Evolutionary conservation across 2,329 filamentous ascomycete genomes (phyloP), one percentile per base, ranked within the genome.

Genomic region (Nemania serpens): DNA sequence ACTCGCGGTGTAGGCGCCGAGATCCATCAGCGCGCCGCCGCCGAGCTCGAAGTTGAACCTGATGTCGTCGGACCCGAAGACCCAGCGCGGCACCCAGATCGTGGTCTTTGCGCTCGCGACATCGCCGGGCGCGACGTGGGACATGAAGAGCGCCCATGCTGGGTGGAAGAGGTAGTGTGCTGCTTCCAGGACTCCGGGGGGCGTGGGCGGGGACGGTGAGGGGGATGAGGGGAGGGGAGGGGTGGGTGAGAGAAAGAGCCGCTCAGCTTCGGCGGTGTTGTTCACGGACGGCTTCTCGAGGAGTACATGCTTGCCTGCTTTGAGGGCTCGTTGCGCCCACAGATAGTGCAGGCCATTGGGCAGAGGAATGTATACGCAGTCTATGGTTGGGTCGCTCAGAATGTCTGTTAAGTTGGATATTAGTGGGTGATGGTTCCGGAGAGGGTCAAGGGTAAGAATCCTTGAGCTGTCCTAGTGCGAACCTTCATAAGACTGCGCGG

Each of bases 271-370:
- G 0, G 51, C 59, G 2, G 73, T 68, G 65, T 82, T 84, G 25
- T 75, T 76, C n/a, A 75, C 76, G 0, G 77, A 75, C 0, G 83
- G 82, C 68, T 85, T 85, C 68, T 85, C 83, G 2, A 85, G 71
- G 0, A 86, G 76, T 18, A 86, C 82, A 65, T 85, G 82, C 64
- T 85, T 85, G 3, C 80, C 80, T 2, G 77, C 78, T 20, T 72
- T 66, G 20, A 86, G 71, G 2, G 81, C 77, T 54, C 78, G 77
- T 15, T 81, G 65, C 9, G 81, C 75, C 79, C 81, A 85, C 66
- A 82, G 77, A 48, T 70, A 74, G 65, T 79, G 77, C 9, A 78
- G 68, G 4, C 74, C 72, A 54, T 75, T 75, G 5, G 79, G 79
- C 3, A 85, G 74, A 6, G 81, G 76, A 58, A 84, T 81, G 69